phyloP scores from a whole-genome alignment of 208 protist species.

The Crithidia mellificae region DNA sequence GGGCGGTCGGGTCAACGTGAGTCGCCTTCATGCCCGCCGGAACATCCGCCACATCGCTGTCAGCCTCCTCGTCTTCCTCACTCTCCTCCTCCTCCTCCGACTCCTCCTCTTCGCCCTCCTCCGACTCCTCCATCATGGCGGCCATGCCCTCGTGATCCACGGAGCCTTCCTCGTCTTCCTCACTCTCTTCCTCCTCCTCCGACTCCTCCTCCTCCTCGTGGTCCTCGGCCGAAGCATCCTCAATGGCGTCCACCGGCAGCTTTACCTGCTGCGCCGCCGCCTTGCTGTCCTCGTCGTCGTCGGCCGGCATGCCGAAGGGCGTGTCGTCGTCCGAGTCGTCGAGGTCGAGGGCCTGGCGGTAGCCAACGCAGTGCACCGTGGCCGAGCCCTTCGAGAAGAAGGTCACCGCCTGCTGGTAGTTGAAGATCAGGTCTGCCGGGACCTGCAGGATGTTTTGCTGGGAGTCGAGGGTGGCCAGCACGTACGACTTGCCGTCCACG shows the following conservation, averaged over 20 bases:
- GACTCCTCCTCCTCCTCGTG: conserved; percentile 30
- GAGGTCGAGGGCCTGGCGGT: conserved; percentile 67
- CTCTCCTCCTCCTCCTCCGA: conserved; percentile 33
- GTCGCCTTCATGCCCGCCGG: conserved; percentile 13
- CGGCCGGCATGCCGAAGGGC: conserved; percentile 21
- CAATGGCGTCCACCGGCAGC: conserved; percentile 34
- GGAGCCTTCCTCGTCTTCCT: conserved; percentile 35
- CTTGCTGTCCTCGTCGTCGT: conserved; percentile 26
- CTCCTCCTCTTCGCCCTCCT: conserved; percentile 51
- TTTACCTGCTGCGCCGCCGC: conserved; percentile 2
- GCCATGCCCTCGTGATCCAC: conserved; percentile 41
- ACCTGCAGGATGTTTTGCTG: conserved; percentile 63
- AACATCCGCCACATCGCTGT: conserved; percentile 28
- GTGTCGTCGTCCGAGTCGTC: conserved; percentile 42
- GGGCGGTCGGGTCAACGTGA: conserved; percentile 30
- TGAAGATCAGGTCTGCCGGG: conserved; percentile 82
- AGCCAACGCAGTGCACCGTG: conserved; percentile 79
- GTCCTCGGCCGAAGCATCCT: conserved; percentile 16
- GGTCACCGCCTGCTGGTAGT: conserved; percentile 65
- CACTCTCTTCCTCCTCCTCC: conserved; percentile 27
- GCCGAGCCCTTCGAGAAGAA: conserved; percentile 81
- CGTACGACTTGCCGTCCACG: conserved; percentile 82
- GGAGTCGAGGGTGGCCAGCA: conserved; percentile 72
- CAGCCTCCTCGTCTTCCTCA: conserved; percentile 37
- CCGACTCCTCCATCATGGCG: conserved; percentile 40